Conservation (phyloP, 305 asterid species). For the Fraxinus platypoda region DNA sequence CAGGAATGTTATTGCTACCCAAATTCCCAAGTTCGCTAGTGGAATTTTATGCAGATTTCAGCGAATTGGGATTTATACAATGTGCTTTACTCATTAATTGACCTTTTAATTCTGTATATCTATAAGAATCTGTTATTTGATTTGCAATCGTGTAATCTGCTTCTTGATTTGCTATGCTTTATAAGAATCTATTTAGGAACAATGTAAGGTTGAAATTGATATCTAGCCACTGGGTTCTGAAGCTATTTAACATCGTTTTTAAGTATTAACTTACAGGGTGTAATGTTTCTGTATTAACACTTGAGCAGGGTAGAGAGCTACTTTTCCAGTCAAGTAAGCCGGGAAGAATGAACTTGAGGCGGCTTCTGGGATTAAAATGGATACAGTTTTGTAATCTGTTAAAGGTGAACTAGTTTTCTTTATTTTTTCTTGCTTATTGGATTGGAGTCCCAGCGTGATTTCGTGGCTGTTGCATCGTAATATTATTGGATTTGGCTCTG, state of each 20-base stretch:
- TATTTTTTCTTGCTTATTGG: not conserved
- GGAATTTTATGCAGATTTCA: not conserved
- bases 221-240: not conserved
- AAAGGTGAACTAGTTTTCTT: slow-evolving; percentile 36
- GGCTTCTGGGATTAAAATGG: slow-evolving; percentile 47
- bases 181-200: not conserved
- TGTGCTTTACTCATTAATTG: not conserved
- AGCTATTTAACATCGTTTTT: not conserved
- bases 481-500: not conserved
- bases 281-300: not conserved
- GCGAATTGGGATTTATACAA: not conserved
- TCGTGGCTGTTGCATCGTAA: not conserved
- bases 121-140: not conserved
- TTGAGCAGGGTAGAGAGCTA: not conserved
- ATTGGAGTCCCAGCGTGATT: not conserved
- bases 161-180: not conserved
- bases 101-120: not conserved
- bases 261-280: not conserved
- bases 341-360: slow-evolving; percentile 32
- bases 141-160: not conserved
- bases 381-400: slow-evolving; percentile 43
- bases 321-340: not conserved
- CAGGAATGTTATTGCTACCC: not conserved
- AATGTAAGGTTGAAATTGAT: not conserved
- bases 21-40: not conserved